Evolutionary conservation across 2,329 filamentous ascomycete genomes (phyloP), one percentile per base, ranked within the genome.

Genomic region (Alternaria tenuissima): DNA sequence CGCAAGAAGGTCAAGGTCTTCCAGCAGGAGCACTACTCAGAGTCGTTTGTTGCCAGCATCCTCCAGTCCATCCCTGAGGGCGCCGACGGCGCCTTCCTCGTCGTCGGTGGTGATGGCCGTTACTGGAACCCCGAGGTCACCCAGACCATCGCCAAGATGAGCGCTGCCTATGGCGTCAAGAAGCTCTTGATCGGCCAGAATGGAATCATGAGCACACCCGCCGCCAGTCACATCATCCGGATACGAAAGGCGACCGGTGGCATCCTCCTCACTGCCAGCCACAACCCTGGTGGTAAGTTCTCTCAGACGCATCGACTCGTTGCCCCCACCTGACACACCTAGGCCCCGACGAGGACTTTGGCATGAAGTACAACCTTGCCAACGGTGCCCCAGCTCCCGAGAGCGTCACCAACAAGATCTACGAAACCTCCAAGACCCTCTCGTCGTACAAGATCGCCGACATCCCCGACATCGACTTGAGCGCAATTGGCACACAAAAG

Each of bases 1-100:
- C 93, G 95, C 68, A 99, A 99, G 84, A 98, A 96, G 88, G 95
- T 98, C 83, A 93, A 92, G 76, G 92, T 97, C 79, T 99, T 99
- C 86, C 93, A 99, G 81, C 86, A 97, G 82, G 86, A 89, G 62
- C 88, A 99, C 83, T 99, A 99, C 87, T 94, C 92, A 81, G 95
- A 99, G 83, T 89, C 94, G 53, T 99, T 99, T 80, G 88, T 99
- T 70, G 87, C 94, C 67, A 94, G 93, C 81, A 97, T 97, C 78
- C 88, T 99, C 70, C 88, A 96, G 64, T 97, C 95, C 53, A 99
- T 99, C 74, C 95, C 95, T 32, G 95, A 99, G 81, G 95, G 95
- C 65, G 94, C 86, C 55, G 84, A 97, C 76, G 94, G 89, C 71
- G 87, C 93, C 46, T 94, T 92, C 83, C 89, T 99, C 68, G 94